Evolutionary conservation across 495 filamentous ascomycete species (phyloP), one percentile per base, ranked within the genome.

Genomic region (Aspergillus cristatus): DNA sequence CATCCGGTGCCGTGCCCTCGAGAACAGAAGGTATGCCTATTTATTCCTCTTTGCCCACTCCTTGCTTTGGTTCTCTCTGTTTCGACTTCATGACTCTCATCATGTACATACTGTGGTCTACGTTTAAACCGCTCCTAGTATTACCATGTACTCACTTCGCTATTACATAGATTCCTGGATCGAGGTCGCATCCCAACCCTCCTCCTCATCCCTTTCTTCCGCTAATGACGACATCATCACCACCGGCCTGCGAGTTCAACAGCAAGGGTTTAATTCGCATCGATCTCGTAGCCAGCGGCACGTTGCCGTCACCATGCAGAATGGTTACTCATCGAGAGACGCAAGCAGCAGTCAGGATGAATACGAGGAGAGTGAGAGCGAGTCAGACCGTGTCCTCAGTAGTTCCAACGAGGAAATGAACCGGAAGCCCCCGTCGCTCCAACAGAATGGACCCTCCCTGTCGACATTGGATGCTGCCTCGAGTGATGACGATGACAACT

Each of bases 101-200:
- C 37, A 54, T 55, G 47, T 46, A 45, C 41, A 35, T 38, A 26
- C 32, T 41, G 10, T 39, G 13, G 16, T 18, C 37, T 32, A 32
- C 14, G 26, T 34, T 14, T 26, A 3, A 12, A 33, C 15, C 14
- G 44, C 25, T 48, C 38, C 36, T 46, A 48, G 14, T 52, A 63
- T 42, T 47, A 67, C 20, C 35, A 68, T 71, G 63, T 74, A 72
- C 67, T 72, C 68, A 74, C 62, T 68, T 26, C 62, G 53, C 20
- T 55, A 71, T 53, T 71, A 67, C 50, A 53, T 75, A 89, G 91
- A 96, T 63, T 96, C 90, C 1, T 98, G 91, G 91, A 79, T 98
- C 54, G 91, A 98, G 58, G 78, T 98, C 39, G 74, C 84, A 32
- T 97, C 91, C 2, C 86, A 93, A 41, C 86, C 90, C 14, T 95